A percentile compares a stretch with the other conserved stretches of the same genome.
phyloP scores from a whole-genome alignment of 495 filamentous ascomycete species.

The Neurospora tetraspora region DNA sequence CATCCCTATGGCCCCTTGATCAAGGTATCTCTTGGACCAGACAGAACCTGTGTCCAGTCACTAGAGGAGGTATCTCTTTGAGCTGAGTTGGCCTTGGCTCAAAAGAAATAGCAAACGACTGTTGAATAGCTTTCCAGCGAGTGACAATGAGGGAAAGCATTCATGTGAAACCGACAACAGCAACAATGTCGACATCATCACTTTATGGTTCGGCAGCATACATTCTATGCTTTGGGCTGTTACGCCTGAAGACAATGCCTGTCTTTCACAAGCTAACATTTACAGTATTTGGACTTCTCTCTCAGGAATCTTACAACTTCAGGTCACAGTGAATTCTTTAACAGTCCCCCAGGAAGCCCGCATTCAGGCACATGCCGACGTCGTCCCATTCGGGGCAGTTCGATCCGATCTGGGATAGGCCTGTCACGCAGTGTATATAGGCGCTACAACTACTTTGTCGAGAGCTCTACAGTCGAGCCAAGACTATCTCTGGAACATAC shows the following conservation, averaged over 20 bases:
- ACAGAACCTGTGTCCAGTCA: neutral
- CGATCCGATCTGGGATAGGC: neutral
- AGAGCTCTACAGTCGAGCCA: neutral
- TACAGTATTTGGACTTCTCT: neutral
- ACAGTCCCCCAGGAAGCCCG: neutral
- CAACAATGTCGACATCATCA: neutral
- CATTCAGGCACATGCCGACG: neutral
- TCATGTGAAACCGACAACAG: neutral
- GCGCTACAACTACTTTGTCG: neutral
- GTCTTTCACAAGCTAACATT: neutral
- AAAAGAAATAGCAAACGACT: neutral
- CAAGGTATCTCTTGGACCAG: neutral
- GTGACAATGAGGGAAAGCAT: neutral
- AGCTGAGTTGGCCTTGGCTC: neutral
- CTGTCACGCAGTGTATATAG: neutral
- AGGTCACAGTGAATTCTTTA: neutral
- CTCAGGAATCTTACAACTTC: neutral
- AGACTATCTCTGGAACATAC: neutral
- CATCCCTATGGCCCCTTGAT: neutral
- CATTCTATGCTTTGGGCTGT: neutral
- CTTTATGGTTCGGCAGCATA: neutral
- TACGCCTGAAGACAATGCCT: neutral
- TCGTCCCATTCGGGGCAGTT: neutral
- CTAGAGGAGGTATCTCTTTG: neutral
- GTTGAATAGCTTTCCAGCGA: neutral